phyloP scores from a whole-genome alignment of 208 protist genomes.

The Trypanosoma caninum region DNA sequence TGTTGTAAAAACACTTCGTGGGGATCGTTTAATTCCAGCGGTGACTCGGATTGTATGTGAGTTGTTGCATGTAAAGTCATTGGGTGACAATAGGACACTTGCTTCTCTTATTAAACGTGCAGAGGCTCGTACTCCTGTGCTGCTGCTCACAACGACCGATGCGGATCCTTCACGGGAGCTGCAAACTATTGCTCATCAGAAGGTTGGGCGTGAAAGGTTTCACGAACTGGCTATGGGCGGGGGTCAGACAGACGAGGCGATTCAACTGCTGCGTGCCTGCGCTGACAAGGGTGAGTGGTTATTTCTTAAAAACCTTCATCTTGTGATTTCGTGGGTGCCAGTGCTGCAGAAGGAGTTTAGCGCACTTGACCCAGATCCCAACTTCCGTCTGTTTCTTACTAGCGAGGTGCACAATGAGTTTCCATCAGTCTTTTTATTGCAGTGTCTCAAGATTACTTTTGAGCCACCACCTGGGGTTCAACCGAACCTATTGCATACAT shows the following conservation, averaged over 20 bases:
- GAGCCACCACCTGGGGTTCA: constrained; percentile 96
- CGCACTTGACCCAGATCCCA: constrained; percentile 66
- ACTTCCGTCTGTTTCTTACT: constrained; percentile 96
- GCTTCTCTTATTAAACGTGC: constrained; percentile 45
- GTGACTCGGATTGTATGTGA: constrained; percentile 84
- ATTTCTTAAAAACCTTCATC: constrained; percentile 97
- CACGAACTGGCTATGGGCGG: constrained; percentile 95
- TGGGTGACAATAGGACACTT: constrained; percentile 67
- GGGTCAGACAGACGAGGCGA: constrained; percentile 91
- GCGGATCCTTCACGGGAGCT: constrained; percentile 96
- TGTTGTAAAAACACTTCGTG: constrained; percentile 93
- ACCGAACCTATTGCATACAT: constrained; percentile 94
- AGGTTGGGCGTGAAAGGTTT: constrained; percentile 80
- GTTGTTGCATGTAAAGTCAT: constrained; percentile 70
- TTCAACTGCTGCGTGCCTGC: constrained; percentile 71
- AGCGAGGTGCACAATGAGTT: constrained; percentile 94
- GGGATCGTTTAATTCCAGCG: constrained; percentile 95
- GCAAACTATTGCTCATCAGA: constrained; percentile 76
- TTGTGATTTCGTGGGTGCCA: constrained; percentile 94
- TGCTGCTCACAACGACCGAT: constrained; percentile 95
- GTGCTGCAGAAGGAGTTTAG: constrained; percentile 92
- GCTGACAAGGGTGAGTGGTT: constrained; percentile 91
- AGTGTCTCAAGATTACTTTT: constrained; percentile 95
- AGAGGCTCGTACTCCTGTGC: constrained; percentile 70
- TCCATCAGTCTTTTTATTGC: constrained; percentile 93